Evolutionary conservation across 106 monocot species (phyloP), one percentile per base, ranked within the genome.

Genomic region (Dendrobium chrysotoxum): DNA sequence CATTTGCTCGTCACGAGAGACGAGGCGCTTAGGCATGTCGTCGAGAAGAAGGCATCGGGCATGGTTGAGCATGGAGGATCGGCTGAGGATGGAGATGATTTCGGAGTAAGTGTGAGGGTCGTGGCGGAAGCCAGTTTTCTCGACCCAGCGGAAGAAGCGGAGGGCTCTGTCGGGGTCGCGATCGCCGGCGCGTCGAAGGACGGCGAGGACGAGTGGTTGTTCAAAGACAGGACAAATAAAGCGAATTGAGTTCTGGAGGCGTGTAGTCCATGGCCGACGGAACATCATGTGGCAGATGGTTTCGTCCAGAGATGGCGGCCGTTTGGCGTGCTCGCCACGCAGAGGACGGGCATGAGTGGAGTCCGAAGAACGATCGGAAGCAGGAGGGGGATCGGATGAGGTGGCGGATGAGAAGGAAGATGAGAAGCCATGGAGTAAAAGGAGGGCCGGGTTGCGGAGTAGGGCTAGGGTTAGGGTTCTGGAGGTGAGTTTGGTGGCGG

Each of bases 181-280:
- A 4, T 53, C 45, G 26, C 64, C 57, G 71, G 86, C 75, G 58
- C 83, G 77, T 76, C 88, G 83, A 84, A 99, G 73, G 50, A 99
- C 82, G 76, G 77, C 81, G 65, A 90, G 84, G 20, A 95, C 95
- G 40, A 93, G 88, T 18, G 79, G 38, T n/a, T 67, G 76, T 83
- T 85, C 87, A 85, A 95, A 91, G 64, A 40, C 20, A n/a, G 95
- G 91, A 71, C 68, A 85, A 26, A 95, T 77, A 35, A 31, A 70
- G 1, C 95, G 89, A 84, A 99, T 99, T 15, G 99, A 93, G 83
- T 93, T 95, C 91, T 99, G 89, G 81, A 99, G 95, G 65, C 95
- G 95, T 66, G 95, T 95, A 31, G 99, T 99, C 99, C 99, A 99
- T 2, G 89, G 91, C 3, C 99, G 92, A 54, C 72, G 82, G 11